These are phyloP conservation scores for Asterionellopsis glacialis DNA, from an alignment of 108 stramenopile species.

Conservation along the genomic window DNA sequence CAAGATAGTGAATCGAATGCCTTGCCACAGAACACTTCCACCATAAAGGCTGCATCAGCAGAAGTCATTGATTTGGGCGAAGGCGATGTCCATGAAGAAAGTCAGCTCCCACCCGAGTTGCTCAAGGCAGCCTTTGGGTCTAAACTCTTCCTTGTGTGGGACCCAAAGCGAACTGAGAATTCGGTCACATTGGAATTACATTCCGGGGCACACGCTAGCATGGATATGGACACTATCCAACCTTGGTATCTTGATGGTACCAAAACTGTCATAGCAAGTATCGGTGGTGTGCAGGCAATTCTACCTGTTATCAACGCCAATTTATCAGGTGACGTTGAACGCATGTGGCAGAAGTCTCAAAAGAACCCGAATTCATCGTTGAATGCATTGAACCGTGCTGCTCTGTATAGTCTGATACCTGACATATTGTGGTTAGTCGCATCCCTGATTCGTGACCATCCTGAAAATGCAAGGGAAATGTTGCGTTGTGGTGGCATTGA, in stretches of 20 bases:
- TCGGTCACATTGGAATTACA: conserved; percentile 49
- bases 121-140: conserved; percentile 39
- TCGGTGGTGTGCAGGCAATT: conserved; percentile 68
- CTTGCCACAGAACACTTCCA: too few relatives aligned
- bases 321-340: conserved; percentile 13
- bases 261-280: conserved; percentile 52
- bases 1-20: conserved; percentile 1
- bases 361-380: too few relatives aligned
- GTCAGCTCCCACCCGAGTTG: conserved; percentile 18
- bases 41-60: too few relatives aligned
- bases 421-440: conserved; percentile 43
- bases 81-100: conserved; percentile 12
- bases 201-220: conserved; percentile 37
- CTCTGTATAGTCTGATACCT: conserved; percentile 25
- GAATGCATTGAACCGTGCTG: background rate
- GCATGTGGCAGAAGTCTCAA: conserved; percentile 10
- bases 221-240: conserved; percentile 27
- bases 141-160: conserved; percentile 66
- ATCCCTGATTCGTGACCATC: conserved; percentile 62
- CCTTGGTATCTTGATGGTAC: conserved; percentile 45
- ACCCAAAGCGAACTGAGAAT: conserved; percentile 45
- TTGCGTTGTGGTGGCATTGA: conserved; percentile 72
- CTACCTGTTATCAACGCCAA: conserved; percentile 44
- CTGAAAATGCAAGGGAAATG: conserved; percentile 62
- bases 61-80: conserved; percentile 22